Conservation (phyloP, 2,329 filamentous ascomycete species). For the Atkinsonella hypoxylon region DNA sequence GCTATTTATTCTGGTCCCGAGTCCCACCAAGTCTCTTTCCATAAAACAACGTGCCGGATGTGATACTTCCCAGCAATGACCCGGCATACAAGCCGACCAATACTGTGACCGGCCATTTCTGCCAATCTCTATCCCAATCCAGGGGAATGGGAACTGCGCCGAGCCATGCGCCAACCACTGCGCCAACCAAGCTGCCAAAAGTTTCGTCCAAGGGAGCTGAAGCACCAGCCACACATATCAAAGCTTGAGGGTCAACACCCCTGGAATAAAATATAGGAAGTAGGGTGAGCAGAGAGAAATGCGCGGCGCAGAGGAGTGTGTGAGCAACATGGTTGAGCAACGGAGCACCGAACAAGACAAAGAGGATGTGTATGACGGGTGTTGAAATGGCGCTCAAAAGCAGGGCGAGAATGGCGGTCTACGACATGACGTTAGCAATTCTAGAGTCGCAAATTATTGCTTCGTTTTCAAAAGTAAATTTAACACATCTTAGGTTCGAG, state of each 20-base stretch:
- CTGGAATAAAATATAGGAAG: slow-evolving; percentile 79
- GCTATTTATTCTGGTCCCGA: slow-evolving; percentile 18
- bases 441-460: too few relatives aligned
- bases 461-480: neutral
- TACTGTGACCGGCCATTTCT: slow-evolving; percentile 93
- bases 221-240: slow-evolving; percentile 57
- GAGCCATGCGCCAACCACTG: slow-evolving; percentile 73
- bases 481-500: neutral
- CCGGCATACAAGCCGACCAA: slow-evolving; percentile 72
- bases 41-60: slow-evolving; percentile 40
- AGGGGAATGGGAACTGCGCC: slow-evolving; percentile 91
- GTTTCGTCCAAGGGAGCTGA: slow-evolving; percentile 68
- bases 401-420: slow-evolving; percentile 35
- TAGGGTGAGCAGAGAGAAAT: slow-evolving; percentile 66
- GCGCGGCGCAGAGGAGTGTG: slow-evolving; percentile 68
- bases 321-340: slow-evolving; percentile 68
- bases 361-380: slow-evolving; percentile 45
- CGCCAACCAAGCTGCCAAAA: slow-evolving; percentile 72
- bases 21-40: slow-evolving; percentile 28
- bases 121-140: slow-evolving; percentile 99
- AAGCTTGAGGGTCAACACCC: slow-evolving; percentile 60
- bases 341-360: slow-evolving; percentile 87
- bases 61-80: slow-evolving; percentile 55
- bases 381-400: slow-evolving; percentile 59
- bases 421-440: neutral